Percentiles rank a stretch among this genome's conserved stretches.
Evolutionary conservation across 768 basidiomycete genomes (phyloP).

Genomic region (Crassisporium funariophilum): DNA sequence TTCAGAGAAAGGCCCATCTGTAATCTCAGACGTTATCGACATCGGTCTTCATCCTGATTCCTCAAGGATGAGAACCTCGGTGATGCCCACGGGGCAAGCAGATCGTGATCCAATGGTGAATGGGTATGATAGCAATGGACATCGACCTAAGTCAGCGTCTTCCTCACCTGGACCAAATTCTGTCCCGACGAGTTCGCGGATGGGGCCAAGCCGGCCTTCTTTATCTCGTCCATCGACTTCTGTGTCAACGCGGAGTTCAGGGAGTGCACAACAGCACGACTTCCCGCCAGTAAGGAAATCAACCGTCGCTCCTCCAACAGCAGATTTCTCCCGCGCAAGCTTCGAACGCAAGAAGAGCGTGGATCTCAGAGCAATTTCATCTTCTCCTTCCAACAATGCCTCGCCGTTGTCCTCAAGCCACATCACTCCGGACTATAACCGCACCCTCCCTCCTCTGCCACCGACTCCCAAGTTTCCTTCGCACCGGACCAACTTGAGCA

Average conservation of each 20-base stretch:
- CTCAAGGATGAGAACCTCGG: slow-evolving; percentile 19
- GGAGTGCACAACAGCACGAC: slow-evolving; percentile 10
- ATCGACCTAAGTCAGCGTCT: slow-evolving; percentile 29
- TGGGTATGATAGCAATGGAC: slow-evolving; percentile 26
- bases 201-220: slow-evolving; percentile 19
- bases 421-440: slow-evolving; percentile 3
- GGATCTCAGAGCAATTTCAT: slow-evolving; percentile 13
- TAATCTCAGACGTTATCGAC: slow-evolving; percentile 5
- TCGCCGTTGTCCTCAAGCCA: neutral
- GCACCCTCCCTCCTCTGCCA: slow-evolving; percentile 9
- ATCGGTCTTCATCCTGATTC: slow-evolving; percentile 15
- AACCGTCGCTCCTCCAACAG: slow-evolving; percentile 21
- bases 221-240: slow-evolving; percentile 21
- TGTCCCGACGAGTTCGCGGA: slow-evolving; percentile 16
- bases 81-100: slow-evolving; percentile 8
- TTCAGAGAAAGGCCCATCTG: slow-evolving; percentile 17
- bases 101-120: slow-evolving; percentile 21
- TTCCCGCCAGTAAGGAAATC: slow-evolving; percentile 27
- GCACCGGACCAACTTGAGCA: slow-evolving; percentile 18
- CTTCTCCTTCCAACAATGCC: slow-evolving; percentile 1
- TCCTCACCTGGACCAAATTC: slow-evolving; percentile 31
- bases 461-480: slow-evolving; percentile 9
- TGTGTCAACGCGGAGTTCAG: slow-evolving; percentile 21
- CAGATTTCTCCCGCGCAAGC: slow-evolving; percentile 16
- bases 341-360: slow-evolving; percentile 19